phyloP scores from a whole-genome alignment of 2,329 filamentous ascomycete species.

The Eurotiales sp. region DNA sequence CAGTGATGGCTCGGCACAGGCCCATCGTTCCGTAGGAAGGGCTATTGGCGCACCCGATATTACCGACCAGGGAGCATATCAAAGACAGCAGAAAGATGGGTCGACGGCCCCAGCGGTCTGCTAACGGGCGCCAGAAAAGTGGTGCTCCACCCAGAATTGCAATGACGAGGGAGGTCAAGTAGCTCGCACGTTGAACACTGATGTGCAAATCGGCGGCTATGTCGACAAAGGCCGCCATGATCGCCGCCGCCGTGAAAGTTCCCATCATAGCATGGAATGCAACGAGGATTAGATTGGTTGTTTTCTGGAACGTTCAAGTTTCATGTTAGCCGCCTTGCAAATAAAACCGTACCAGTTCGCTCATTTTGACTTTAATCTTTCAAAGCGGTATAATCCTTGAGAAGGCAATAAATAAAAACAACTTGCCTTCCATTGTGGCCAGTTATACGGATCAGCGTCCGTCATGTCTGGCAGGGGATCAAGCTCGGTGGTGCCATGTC shows the following conservation, averaged over 20 bases:
- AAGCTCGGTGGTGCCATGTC: conserved; percentile 53
- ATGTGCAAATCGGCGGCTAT: conserved; percentile 51
- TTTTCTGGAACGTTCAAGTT: conserved; percentile 41
- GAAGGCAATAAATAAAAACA: neutral
- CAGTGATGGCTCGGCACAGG: conserved; percentile 48
- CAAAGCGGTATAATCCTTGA: neutral
- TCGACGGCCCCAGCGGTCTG: conserved; percentile 51
- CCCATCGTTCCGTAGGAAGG: conserved; percentile 49
- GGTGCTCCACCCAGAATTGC: conserved; percentile 53
- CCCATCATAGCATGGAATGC: conserved; percentile 57
- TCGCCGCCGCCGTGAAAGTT: conserved; percentile 52
- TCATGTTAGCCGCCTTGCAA: neutral
- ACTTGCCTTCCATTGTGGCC: conserved; percentile 51
- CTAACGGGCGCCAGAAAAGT: conserved; percentile 55
- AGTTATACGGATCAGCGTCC: conserved; percentile 55
- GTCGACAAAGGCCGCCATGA: conserved; percentile 53
- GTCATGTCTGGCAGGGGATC: conserved; percentile 51
- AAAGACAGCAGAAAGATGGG: conserved; percentile 53
- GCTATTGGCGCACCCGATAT: conserved; percentile 52
- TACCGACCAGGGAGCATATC: conserved; percentile 46
- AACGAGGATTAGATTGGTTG: conserved; percentile 51
- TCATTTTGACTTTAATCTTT: no score
- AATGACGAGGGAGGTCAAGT: conserved; percentile 54
- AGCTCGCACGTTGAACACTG: conserved; percentile 48
- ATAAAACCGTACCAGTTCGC: no score